Conservation (phyloP, 176 grass and related monocot genomes). For the Areca catechu region DNA sequence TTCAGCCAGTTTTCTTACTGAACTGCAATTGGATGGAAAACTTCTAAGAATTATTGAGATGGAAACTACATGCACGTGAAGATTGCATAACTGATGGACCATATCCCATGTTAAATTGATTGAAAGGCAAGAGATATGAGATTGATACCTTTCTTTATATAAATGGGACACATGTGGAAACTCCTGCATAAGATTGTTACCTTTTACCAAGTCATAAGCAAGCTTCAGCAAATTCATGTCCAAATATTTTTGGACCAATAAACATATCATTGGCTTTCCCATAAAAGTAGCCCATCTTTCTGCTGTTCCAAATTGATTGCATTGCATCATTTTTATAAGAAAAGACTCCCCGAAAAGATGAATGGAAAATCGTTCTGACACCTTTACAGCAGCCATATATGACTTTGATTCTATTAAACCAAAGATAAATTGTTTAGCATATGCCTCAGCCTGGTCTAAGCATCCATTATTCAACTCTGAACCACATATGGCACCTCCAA, state of each 20-base stretch:
- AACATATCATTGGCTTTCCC: slow-evolving; percentile 57
- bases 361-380: slow-evolving; percentile 63
- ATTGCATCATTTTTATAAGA: slow-evolving; percentile 55
- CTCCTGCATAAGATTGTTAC: slow-evolving; percentile 57
- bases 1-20: slow-evolving; percentile 85
- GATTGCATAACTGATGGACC: background rate
- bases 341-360: slow-evolving; percentile 50
- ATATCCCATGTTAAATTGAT: background rate
- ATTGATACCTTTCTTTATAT: slow-evolving; percentile 79
- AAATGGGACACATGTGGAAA: slow-evolving; percentile 70
- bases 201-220: slow-evolving; percentile 74
- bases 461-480: slow-evolving; percentile 36
- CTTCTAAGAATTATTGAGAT: background rate
- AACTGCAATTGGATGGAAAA: slow-evolving; percentile 28
- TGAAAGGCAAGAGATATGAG: slow-evolving; percentile 7
- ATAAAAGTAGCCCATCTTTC: slow-evolving; percentile 76
- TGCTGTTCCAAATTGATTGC: slow-evolving; percentile 52
- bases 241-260: slow-evolving; percentile 62
- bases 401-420: slow-evolving; percentile 56
- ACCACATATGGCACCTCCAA: slow-evolving; percentile 48
- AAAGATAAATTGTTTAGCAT: slow-evolving; percentile 33
- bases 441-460: slow-evolving; percentile 35
- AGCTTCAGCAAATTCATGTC: slow-evolving; percentile 75
- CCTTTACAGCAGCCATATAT: slow-evolving; percentile 51
- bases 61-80: background rate